Evolutionary conservation across 1,284 basidiomycete species (phyloP), one percentile per base, ranked within the genome.

Genomic region (Cryptococcus sp.): DNA sequence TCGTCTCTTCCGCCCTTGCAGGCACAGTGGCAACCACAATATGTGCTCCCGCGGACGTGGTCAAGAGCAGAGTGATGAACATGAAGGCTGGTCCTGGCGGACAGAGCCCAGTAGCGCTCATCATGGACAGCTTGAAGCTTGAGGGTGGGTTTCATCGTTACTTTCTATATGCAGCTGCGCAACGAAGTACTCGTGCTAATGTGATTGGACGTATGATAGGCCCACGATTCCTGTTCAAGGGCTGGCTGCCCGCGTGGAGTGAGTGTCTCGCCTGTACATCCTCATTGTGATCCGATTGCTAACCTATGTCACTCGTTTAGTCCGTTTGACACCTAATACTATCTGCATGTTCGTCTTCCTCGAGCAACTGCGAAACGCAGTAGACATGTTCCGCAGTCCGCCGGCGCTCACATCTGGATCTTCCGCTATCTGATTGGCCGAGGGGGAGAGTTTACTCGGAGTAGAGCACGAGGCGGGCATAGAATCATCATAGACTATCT

Each of bases 161-260:
- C n/a, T 23, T 54, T 25, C 25, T 56, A 25, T 20, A 64, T 47
- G 62, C 65, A 8, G 60, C 79, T 23, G 57, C 61, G 11, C 60
- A 57, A 20, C 58, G 58, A 45, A 45, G 19, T 17, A 39, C 42
- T 56, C 17, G 27, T 46, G 10, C 16, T 10, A 38, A 20, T 15
- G n/a, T 27, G 53, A 38, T 1, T 13, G 31, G 7, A 35, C 13
- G 31, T 3, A 42, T 20, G 68, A 25, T 49, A 60, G 82, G 82
- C 1, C 75, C 80, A 13, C 68, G 72, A 16, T 83, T 83, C 76
- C 65, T 84, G 44, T 82, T 84, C 75, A 77, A 81, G 54, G 82
- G 82, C n/a, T 84, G 82, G 82, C 77, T 81, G 10, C 82, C 82
- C 5, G 80, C 82, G 0, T 83, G 81, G 81, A 81, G 73, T 74